These are phyloP conservation scores for Lentinus polychrous DNA, from an alignment of 1,284 basidiomycete genomes.

Conservation along the genomic window DNA sequence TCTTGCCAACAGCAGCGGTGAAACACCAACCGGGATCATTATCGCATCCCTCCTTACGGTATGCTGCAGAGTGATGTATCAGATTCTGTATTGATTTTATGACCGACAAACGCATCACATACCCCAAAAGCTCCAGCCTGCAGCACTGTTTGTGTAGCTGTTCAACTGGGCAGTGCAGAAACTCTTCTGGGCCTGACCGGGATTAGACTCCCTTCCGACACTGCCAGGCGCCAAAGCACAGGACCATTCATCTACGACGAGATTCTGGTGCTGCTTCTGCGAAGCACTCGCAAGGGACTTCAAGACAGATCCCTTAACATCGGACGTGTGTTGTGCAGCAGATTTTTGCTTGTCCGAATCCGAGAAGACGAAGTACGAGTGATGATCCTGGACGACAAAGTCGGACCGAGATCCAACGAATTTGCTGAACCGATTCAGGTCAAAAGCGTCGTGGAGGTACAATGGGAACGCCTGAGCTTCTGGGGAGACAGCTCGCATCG, in stretches of 20 bases:
- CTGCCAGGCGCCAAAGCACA: constrained; percentile 61
- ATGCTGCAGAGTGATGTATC: constrained; percentile 30
- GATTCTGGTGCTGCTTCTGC: constrained; percentile 41
- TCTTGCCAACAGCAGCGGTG: constrained; percentile 47
- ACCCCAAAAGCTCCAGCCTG: constrained; percentile 77
- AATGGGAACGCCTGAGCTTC: constrained; percentile 49
- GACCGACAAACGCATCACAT: constrained; percentile 19
- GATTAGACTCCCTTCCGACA: constrained; percentile 40
- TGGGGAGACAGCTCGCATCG: constrained; percentile 43
- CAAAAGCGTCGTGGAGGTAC: constrained; percentile 74
- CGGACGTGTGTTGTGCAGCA: constrained; percentile 41
- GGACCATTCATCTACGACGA: constrained; percentile 70
- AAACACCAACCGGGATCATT: constrained; percentile 65
- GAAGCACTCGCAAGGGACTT: constrained; percentile 34
- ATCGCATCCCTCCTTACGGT: constrained; percentile 54
- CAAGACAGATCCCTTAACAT: constrained; percentile 38
- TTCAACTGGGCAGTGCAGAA: constrained; percentile 63
- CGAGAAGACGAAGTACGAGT: constrained; percentile 69
- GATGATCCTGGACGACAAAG: constrained; percentile 74
- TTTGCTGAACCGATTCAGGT: constrained; percentile 48
- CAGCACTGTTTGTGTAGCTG: constrained; percentile 50
- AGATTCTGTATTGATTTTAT: not conserved
- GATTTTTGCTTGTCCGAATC: constrained; percentile 37
- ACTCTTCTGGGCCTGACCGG: constrained; percentile 36
- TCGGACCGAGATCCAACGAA: constrained; percentile 52